A percentile compares a stretch with the other conserved stretches of the same genome.
phyloP scores from a whole-genome alignment of 1,284 basidiomycete genomes.

The Malassezia pachydermatis region DNA sequence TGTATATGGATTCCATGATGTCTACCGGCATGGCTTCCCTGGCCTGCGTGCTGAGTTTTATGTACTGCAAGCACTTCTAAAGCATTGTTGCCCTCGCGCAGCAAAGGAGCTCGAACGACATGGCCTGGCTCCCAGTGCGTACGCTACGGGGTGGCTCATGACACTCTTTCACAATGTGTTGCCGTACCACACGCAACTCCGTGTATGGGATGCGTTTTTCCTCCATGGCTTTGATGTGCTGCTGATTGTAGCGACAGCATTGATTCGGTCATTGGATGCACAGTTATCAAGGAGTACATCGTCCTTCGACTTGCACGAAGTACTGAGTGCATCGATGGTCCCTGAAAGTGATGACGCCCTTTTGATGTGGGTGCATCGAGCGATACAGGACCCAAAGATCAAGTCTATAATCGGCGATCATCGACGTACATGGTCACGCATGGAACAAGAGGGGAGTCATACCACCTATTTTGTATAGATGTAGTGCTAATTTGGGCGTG shows the following conservation, averaged over 20 bases:
- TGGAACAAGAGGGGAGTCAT: background rate
- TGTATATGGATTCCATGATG: slow-evolving; percentile 75
- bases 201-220: slow-evolving; percentile 87
- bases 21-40: slow-evolving; percentile 90
- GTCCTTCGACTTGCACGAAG: slow-evolving; percentile 13
- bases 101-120: slow-evolving; percentile 63
- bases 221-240: slow-evolving; percentile 83
- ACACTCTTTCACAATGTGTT: slow-evolving; percentile 79
- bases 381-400: slow-evolving; percentile 9
- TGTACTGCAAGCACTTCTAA: slow-evolving; percentile 76
- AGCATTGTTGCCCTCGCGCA: slow-evolving; percentile 76
- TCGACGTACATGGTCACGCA: too few species aligned
- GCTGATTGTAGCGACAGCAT: slow-evolving; percentile 68
- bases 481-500: too few species aligned
- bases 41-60: slow-evolving; percentile 88
- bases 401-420: background rate
- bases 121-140: slow-evolving; percentile 81
- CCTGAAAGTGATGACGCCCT: slow-evolving; percentile 38
- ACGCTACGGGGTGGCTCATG: slow-evolving; percentile 99
- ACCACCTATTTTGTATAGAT: slow-evolving; percentile 8
- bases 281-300: too few species aligned
- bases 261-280: slow-evolving; percentile 67
- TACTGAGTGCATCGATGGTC: slow-evolving; percentile 31
- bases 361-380: slow-evolving; percentile 30
- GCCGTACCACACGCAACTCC: slow-evolving; percentile 87